Evolutionary conservation across 2,329 filamentous ascomycete genomes (phyloP).

Genomic region (Beauveria scarabaeidicola): DNA sequence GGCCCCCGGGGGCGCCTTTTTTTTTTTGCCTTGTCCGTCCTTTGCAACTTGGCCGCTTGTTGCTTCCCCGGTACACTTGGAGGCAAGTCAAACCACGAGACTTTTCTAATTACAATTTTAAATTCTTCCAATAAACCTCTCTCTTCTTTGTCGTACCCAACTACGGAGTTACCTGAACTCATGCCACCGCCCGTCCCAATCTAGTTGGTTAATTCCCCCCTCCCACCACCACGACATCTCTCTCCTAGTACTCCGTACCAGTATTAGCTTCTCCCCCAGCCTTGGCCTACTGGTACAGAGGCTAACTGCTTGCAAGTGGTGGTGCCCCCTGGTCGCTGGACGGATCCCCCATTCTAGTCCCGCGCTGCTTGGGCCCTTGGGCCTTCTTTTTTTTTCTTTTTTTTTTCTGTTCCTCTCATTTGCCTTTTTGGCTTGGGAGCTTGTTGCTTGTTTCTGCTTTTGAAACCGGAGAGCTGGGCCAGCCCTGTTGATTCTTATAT

Average conservation of each 20-base stretch:
- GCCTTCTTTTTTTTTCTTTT: neutral
- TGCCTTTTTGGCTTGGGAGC: neutral
- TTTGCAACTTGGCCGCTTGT: neutral
- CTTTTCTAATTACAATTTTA: too few species aligned
- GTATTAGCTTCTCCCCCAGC: neutral
- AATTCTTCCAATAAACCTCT: too few species aligned
- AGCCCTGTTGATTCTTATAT: conserved; percentile 11
- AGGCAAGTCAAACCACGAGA: too few species aligned
- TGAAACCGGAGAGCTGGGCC: neutral
- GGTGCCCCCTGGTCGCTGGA: neutral
- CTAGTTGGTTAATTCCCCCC: conserved; percentile 10
- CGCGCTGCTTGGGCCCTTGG: conserved; percentile 8
- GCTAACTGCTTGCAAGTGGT: too few species aligned
- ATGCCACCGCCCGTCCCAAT: conserved; percentile 28
- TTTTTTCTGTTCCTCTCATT: neutral
- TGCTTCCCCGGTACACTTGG: neutral
- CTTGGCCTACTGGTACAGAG: too few species aligned
- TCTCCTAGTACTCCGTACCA: neutral
- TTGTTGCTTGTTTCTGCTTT: neutral
- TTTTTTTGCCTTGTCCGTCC: neutral
- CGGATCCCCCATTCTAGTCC: conserved; percentile 7
- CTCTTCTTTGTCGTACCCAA: conserved; percentile 2
- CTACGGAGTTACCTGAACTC: conserved; percentile 14
- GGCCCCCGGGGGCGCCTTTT: neutral
- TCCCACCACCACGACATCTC: too few species aligned